phyloP scores from a whole-genome alignment of 23 red algal species.

The Gracilaria domingensis region DNA sequence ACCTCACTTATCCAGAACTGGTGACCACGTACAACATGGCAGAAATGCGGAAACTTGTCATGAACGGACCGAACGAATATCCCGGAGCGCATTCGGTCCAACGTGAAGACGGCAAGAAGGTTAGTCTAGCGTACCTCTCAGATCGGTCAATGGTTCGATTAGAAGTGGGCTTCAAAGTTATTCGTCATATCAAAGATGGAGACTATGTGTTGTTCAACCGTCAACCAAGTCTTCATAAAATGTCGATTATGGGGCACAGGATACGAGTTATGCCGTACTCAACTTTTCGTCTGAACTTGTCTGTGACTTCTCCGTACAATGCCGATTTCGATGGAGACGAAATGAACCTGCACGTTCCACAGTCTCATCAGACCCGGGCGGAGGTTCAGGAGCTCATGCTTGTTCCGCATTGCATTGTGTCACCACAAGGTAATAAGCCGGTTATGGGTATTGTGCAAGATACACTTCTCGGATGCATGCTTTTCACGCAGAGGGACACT shows the following conservation, averaged over 20 bases:
- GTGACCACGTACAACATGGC: slow-evolving; percentile 93
- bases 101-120: slow-evolving; percentile 84
- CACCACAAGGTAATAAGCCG: slow-evolving; percentile 96
- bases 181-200: slow-evolving; percentile 94
- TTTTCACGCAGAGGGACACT: slow-evolving; percentile 95
- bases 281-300: slow-evolving; percentile 98
- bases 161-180: slow-evolving; percentile 91
- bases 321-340: slow-evolving; percentile 99
- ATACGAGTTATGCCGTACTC: slow-evolving; percentile 96
- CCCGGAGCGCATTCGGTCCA: slow-evolving; percentile 92
- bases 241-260: slow-evolving; percentile 99
- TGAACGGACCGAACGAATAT: slow-evolving; percentile 95
- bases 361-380: slow-evolving; percentile 86
- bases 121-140: slow-evolving; percentile 73
- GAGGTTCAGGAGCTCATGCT: slow-evolving; percentile 98
- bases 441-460: slow-evolving; percentile 99
- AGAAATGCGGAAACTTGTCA: slow-evolving; percentile 77
- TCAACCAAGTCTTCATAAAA: slow-evolving; percentile 97
- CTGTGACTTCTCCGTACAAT: slow-evolving; percentile 98
- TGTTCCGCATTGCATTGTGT: slow-evolving; percentile 98
- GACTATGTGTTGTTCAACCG: slow-evolving; percentile 98
- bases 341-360: slow-evolving; percentile 99
- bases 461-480: slow-evolving; percentile 94
- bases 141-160: slow-evolving; percentile 82
- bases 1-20: slow-evolving; percentile 95